Conservation (phyloP, 306 rosid species). For the Hippophae gyantsensis region DNA sequence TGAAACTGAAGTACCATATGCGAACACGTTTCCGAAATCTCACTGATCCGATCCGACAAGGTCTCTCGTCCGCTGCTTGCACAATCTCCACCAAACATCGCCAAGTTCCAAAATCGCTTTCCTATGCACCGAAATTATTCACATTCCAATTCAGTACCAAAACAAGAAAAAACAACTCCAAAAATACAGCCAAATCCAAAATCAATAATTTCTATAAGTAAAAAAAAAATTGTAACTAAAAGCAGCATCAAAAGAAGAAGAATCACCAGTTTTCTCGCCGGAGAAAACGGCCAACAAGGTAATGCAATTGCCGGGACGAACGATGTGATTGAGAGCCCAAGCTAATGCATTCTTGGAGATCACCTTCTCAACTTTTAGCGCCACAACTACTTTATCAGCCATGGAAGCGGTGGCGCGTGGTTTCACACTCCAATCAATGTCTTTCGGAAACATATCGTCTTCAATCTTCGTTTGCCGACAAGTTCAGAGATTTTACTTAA, state of each 20-base stretch:
- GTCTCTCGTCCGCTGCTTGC: constrained; percentile 33
- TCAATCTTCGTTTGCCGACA: neutral
- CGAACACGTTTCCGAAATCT: constrained; percentile 85
- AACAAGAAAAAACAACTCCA: neutral
- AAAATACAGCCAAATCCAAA: neutral
- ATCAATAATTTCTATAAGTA: neutral
- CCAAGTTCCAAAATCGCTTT: constrained; percentile 62
- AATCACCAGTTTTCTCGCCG: constrained; percentile 43
- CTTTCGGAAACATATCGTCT: constrained; percentile 12
- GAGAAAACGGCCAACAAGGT: constrained; percentile 72
- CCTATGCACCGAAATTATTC: constrained; percentile 25
- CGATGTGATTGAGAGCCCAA: constrained; percentile 91
- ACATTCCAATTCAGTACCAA: neutral
- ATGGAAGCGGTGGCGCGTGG: constrained; percentile 19
- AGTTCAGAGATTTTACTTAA: neutral
- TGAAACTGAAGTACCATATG: constrained; percentile 86
- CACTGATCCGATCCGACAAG: constrained; percentile 61
- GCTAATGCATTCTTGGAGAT: constrained; percentile 65
- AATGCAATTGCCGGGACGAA: constrained; percentile 59
- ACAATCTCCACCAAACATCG: constrained; percentile 57
- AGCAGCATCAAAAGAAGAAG: neutral
- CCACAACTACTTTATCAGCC: constrained; percentile 65
- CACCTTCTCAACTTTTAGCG: constrained; percentile 71
- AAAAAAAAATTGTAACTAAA: neutral
- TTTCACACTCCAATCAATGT: constrained; percentile 32